Percentiles rank a stretch among this genome's conserved stretches.
Evolutionary conservation across 2,329 filamentous ascomycete species (phyloP).

Genomic region (Exophiala sideris): DNA sequence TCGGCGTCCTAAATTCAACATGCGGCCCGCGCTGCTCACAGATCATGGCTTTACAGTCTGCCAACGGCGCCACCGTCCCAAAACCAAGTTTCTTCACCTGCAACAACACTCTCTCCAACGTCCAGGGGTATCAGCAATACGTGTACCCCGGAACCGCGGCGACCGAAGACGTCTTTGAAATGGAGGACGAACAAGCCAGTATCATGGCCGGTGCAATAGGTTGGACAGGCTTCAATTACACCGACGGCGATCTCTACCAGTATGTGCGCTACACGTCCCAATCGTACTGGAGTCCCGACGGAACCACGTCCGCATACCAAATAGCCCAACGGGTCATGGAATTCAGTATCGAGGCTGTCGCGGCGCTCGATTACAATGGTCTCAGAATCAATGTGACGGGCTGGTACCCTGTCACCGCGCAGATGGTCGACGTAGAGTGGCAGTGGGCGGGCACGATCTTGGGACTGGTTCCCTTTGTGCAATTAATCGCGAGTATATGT

Average conservation of each 20-base stretch:
- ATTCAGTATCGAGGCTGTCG: constrained; percentile 24
- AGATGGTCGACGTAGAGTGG: constrained; percentile 81
- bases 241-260: constrained; percentile 12
- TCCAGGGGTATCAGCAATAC: constrained; percentile 18
- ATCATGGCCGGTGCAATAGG: constrained; percentile 27
- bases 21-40: constrained; percentile 27
- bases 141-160: constrained; percentile 3
- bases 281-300: constrained; percentile 20
- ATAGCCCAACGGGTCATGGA: constrained; percentile 21
- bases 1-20: constrained; percentile 21
- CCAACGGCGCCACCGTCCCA: constrained; percentile 12
- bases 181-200: constrained; percentile 20
- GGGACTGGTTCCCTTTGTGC: constrained; percentile 21
- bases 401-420: constrained; percentile 74
- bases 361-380: constrained; percentile 27
- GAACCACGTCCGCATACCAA: constrained; percentile 1
- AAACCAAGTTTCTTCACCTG: constrained; percentile 22
- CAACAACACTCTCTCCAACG: constrained; percentile 20
- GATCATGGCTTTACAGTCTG: constrained; percentile 21
- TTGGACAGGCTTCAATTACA: constrained; percentile 24
- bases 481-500: constrained; percentile 22
- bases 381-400: constrained; percentile 63
- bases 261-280: constrained; percentile 18
- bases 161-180: constrained; percentile 11
- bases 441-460: constrained; percentile 23